Evolutionary conservation across 2,329 filamentous ascomycete genomes (phyloP), one percentile per base, ranked within the genome.

Genomic region (Elsinoe ampelina): DNA sequence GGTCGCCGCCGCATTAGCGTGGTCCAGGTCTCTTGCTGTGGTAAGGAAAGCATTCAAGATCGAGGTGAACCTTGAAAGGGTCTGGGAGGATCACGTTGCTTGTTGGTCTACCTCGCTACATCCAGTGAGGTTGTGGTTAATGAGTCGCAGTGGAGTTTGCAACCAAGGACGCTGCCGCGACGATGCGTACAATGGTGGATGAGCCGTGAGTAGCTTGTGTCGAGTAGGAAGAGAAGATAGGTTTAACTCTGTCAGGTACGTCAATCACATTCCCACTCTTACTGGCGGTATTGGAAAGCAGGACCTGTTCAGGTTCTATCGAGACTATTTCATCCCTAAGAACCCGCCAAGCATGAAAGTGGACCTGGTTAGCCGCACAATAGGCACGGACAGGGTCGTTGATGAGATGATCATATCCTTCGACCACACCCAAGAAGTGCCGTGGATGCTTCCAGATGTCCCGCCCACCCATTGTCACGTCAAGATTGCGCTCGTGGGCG

Each of bases 371-470:
- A 79, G 76, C 7, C 73, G 80, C 15, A 83, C 80, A 0, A 70
- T 79, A 2, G 80, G 80, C 5, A 70, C 74, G 0, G 79, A 83
- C 63, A 73, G 78, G 2, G 72, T 84, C 2, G 81, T 82, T 2
- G 81, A 83, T 60, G 81, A 83, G 62, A 74, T 83, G 65, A 71
- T 80, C 13, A 63, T 80, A 3, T 73, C 72, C 0, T 83, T 82
- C 61, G 75, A 75, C 34, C 81, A 83, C 60, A 78, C 77, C 0
- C 73, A 78, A 36, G 76, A 79, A 55, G 67, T 83, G 1, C 76
- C 78, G 12, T 83, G 79, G 80, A 76, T 81, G 60, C 65, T 83
- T 1, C 81, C 80, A 0, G 79, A 75, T 0, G 73, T 83, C 0
- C 73, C 77, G 19, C 72, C 80, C 3, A 83, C 80, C 2, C 70